Percentiles rank a stretch among this genome's conserved stretches.
These are phyloP conservation scores for Acorus calamus DNA, from an alignment of 106 monocot genomes.

Conservation along the genomic window DNA sequence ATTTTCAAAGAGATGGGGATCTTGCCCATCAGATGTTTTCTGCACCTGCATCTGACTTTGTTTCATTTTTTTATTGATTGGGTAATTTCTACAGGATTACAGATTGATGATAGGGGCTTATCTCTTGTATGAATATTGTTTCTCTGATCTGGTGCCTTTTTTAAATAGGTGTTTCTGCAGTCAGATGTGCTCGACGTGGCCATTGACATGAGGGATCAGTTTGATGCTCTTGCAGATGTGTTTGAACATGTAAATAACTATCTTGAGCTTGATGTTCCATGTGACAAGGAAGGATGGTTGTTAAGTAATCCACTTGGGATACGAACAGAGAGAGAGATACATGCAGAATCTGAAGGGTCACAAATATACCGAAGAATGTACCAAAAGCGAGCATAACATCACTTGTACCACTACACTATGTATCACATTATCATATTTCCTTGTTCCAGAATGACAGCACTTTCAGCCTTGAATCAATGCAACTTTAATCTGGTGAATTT, in stretches of 20 bases:
- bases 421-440: no score
- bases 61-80: no score
- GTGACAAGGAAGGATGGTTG: conserved; percentile 71
- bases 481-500: no score
- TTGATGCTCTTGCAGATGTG: conserved; percentile 45
- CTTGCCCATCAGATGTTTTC: no score
- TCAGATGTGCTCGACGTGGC: conserved; percentile 83
- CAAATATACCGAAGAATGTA: conserved; percentile 79
- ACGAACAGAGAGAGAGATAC: conserved; percentile 91
- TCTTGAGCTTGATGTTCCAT: conserved; percentile 13
- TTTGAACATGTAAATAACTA: conserved; percentile 47
- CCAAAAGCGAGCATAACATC: conserved; percentile 14
- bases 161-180: conserved; percentile 60
- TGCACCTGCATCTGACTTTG: no score
- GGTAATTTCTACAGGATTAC: no score
- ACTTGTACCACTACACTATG: no score
- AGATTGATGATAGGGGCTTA: no score
- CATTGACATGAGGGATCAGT: conserved; percentile 64
- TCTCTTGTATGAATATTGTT: no score
- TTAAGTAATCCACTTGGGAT: conserved; percentile 72
- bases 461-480: no score
- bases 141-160: neutral
- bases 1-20: no score
- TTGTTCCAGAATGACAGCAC: no score
- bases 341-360: conserved; percentile 81